Conservation (phyloP, 148 eudicot genomes). For the Chenopodium album region DNA sequence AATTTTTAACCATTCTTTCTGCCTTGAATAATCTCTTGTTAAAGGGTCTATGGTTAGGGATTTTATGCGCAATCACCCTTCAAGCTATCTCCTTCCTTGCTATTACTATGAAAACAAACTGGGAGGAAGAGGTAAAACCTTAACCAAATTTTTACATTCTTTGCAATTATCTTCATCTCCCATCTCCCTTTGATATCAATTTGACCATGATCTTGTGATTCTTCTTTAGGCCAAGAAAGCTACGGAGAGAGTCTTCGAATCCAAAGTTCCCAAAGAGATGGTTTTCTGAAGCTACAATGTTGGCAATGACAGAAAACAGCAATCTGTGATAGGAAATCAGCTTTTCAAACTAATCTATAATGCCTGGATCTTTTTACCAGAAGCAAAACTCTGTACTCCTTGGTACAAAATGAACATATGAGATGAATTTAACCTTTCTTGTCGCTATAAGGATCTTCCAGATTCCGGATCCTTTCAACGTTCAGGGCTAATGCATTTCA, state of each 20-base stretch:
- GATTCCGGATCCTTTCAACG: background rate
- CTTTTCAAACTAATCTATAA: background rate
- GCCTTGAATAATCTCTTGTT: background rate
- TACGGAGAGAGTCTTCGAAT: conserved; percentile 15
- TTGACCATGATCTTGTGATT: background rate
- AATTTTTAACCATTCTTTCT: background rate
- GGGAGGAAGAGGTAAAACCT: conserved; percentile 26
- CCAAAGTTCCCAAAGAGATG: conserved; percentile 8
- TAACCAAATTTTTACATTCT: no score
- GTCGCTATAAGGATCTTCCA: background rate
- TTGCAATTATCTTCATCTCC: no score
- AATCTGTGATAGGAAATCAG: background rate
- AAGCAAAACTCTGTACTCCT: background rate
- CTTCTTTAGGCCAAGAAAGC: conserved; percentile 22
- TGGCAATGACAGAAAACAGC: background rate
- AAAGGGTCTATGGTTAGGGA: conserved; percentile 27
- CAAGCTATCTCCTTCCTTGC: conserved; percentile 17
- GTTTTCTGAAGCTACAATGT: conserved; percentile 1
- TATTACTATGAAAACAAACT: conserved; percentile 20
- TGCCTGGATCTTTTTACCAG: background rate
- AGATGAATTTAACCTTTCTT: background rate
- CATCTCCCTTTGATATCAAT: background rate
- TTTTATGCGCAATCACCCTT: conserved; percentile 24
- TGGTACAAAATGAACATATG: background rate
- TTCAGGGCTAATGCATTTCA: no score